Conservation (phyloP, 352 stramenopile genomes). For the Achlya hypogyna region DNA sequence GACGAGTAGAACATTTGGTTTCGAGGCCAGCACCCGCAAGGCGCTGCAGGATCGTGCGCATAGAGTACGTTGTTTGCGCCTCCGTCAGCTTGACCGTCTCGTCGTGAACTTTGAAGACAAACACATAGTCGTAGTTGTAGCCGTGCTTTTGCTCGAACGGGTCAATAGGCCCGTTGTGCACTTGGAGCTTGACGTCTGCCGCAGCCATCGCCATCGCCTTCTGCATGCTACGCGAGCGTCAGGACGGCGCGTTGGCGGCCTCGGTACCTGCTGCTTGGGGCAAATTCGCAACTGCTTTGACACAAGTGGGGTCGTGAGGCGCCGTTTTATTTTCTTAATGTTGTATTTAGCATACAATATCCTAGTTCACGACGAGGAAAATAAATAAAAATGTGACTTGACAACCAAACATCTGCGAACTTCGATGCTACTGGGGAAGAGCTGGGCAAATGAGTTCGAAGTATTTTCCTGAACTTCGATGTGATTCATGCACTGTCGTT, state of each 20-base stretch:
- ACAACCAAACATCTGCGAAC: too few relatives aligned
- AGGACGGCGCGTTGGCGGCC: background rate
- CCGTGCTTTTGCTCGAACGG: conserved; percentile 54
- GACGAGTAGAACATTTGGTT: conserved; percentile 79
- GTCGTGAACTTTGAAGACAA: conserved; percentile 77
- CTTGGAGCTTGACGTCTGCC: conserved; percentile 16
- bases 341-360: background rate
- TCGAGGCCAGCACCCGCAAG: conserved; percentile 59
- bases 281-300: conserved; percentile 18
- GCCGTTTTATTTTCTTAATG: background rate
- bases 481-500: too few relatives aligned
- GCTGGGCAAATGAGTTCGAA: too few relatives aligned
- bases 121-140: conserved; percentile 73
- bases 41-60: conserved; percentile 59
- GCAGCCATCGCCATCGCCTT: background rate
- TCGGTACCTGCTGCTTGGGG: too few relatives aligned
- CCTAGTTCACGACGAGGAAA: background rate
- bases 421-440: too few relatives aligned
- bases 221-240: background rate
- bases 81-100: conserved; percentile 31
- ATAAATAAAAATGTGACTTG: too few relatives aligned
- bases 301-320: too few relatives aligned
- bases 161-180: conserved; percentile 49
- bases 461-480: too few relatives aligned
- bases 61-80: conserved; percentile 55